Evolutionary conservation across 176 grass and related monocot species (phyloP).

Genomic region (Carex pumila): DNA sequence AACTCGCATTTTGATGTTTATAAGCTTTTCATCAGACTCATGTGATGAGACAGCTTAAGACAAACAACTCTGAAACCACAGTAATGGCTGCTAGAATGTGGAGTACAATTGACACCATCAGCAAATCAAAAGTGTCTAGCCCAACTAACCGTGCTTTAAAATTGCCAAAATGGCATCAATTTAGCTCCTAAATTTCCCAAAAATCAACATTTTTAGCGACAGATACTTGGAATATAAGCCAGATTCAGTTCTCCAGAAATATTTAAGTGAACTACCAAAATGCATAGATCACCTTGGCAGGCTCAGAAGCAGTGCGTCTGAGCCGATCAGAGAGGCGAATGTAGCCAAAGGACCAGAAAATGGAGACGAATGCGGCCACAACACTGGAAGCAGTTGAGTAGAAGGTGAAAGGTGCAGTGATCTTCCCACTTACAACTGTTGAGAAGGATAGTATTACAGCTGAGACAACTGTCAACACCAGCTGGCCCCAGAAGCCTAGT

Average conservation of each 20-base stretch:
- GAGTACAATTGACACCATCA: constrained; percentile 13
- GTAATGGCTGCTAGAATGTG: constrained; percentile 40
- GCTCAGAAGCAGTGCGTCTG: constrained; percentile 64
- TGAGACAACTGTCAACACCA: constrained; percentile 76
- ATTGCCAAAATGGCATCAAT: neutral
- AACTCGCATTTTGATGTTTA: constrained; percentile 47
- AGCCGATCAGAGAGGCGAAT: constrained; percentile 83
- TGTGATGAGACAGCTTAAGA: constrained; percentile 53
- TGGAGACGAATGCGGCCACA: constrained; percentile 77
- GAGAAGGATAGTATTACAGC: constrained; percentile 92
- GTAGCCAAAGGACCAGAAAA: constrained; percentile 99
- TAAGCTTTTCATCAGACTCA: constrained; percentile 49
- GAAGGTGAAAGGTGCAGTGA: constrained; percentile 76
- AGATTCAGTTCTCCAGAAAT: neutral
- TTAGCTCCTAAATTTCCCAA: neutral
- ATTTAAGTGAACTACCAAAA: neutral
- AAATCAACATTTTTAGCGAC: neutral
- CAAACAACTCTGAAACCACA: constrained; percentile 54
- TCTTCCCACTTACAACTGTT: constrained; percentile 54
- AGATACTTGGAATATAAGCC: neutral
- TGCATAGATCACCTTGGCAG: constrained; percentile 57
- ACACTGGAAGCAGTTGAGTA: constrained; percentile 73
- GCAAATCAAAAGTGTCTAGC: neutral
- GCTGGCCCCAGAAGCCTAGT: constrained; percentile 87
- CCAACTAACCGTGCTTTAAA: neutral